Evolutionary conservation across 805 yeast genomes (phyloP).

Genomic region (Candida michaelii): DNA sequence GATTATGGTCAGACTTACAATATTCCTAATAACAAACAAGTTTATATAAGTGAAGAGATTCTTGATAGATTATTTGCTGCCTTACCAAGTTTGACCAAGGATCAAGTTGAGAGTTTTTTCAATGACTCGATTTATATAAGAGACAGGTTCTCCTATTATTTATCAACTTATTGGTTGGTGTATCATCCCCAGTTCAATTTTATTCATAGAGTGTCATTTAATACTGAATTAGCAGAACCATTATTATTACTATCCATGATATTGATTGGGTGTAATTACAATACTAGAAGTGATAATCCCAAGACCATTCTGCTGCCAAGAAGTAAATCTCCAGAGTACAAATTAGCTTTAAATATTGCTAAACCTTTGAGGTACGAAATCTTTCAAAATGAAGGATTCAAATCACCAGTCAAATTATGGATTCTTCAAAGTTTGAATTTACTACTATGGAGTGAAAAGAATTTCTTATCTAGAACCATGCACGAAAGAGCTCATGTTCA

Average conservation of each 20-base stretch:
- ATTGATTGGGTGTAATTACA: conserved; percentile 52
- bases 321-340: conserved; percentile 32
- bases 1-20: conserved; percentile 21
- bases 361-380: conserved; percentile 66
- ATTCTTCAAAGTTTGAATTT: conserved; percentile 71
- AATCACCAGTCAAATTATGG: conserved; percentile 76
- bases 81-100: conserved; percentile 28
- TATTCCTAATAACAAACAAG: conserved; percentile 29
- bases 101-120: conserved; percentile 26
- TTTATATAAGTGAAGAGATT: conserved; percentile 37
- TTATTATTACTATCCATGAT: conserved; percentile 56
- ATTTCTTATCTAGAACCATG: conserved; percentile 61
- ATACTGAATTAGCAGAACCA: conserved; percentile 46
- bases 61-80: conserved; percentile 34
- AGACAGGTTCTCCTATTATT: conserved; percentile 36
- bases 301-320: conserved; percentile 12
- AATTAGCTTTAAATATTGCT: conserved; percentile 48
- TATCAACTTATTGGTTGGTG: conserved; percentile 52
- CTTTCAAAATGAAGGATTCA: conserved; percentile 69
- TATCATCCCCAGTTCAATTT: conserved; percentile 62
- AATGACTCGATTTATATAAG: conserved; percentile 22
- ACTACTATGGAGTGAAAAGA: conserved; percentile 78
- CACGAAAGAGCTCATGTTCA: conserved; percentile 86
- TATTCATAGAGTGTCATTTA: conserved; percentile 59
- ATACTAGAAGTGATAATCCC: conserved; percentile 16